These are phyloP conservation scores for Rhizopogon roseolus DNA, from an alignment of 768 basidiomycete genomes.

Conservation along the genomic window DNA sequence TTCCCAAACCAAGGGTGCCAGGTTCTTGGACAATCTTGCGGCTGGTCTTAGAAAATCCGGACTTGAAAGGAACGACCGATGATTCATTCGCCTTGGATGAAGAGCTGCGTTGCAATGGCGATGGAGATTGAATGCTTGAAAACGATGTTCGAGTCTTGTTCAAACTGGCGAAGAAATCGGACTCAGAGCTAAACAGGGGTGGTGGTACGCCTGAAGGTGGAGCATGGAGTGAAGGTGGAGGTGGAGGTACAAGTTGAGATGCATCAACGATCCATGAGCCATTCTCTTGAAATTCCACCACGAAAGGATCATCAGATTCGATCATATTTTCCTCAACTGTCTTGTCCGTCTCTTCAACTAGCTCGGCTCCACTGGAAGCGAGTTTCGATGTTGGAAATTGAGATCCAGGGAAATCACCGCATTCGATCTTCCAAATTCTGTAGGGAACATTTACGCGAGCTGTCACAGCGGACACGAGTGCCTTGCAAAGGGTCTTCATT, in stretches of 20 bases:
- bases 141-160: constrained; percentile 16
- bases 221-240: constrained; percentile 12
- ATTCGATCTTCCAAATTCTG: constrained; percentile 62
- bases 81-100: constrained; percentile 21
- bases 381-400: constrained; percentile 24
- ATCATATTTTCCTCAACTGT: constrained; percentile 57
- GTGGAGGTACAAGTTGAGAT: constrained; percentile 1
- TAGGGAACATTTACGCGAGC: constrained; percentile 32
- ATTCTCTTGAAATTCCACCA: constrained; percentile 66
- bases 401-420: constrained; percentile 27
- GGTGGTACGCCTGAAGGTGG: constrained; percentile 26
- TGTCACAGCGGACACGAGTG: constrained; percentile 35
- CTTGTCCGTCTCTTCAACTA: constrained; percentile 39
- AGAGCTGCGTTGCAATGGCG: constrained; percentile 14
- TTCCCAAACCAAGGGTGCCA: constrained; percentile 83
- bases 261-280: constrained; percentile 55
- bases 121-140: constrained; percentile 19
- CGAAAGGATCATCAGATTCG: constrained; percentile 62
- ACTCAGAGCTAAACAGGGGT: constrained; percentile 50
- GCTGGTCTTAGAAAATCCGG: constrained; percentile 29
- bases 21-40: constrained; percentile 44
- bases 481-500: constrained; percentile 35
- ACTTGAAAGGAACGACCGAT: constrained; percentile 22
- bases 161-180: constrained; percentile 54
- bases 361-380: constrained; percentile 27